Evolutionary conservation across 2,329 filamentous ascomycete genomes (phyloP).

Genomic region (Colletotrichum filicis): DNA sequence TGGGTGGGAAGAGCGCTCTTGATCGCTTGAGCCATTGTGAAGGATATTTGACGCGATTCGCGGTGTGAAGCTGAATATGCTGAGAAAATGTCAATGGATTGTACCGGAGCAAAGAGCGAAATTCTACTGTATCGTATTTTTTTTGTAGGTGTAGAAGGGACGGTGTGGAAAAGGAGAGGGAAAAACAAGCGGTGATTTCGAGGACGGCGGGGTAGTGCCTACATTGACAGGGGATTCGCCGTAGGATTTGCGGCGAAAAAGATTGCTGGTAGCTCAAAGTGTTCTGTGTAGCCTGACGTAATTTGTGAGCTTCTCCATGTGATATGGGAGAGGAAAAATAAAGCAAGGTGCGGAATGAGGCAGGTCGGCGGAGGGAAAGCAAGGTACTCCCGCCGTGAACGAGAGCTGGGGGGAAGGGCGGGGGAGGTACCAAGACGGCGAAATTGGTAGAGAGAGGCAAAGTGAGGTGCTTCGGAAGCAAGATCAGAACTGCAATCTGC

Average conservation of each 20-base stretch:
- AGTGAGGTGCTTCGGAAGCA: slow-evolving; percentile 15
- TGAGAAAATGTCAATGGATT: slow-evolving; percentile 3
- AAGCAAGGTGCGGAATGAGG: not conserved
- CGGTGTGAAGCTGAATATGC: not conserved
- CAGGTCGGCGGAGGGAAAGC: not conserved
- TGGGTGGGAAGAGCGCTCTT: slow-evolving; percentile 86
- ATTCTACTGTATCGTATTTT: not conserved
- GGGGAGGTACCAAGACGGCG: not conserved
- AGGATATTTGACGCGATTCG: slow-evolving; percentile 30
- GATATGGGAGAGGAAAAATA: slow-evolving; percentile 1
- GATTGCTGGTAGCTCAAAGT: slow-evolving; percentile 20
- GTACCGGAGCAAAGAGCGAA: not conserved
- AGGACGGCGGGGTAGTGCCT: slow-evolving; percentile 28
- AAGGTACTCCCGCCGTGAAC: not conserved
- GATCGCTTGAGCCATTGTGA: slow-evolving; percentile 74
- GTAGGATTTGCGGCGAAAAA: slow-evolving; percentile 19
- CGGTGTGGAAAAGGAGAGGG: slow-evolving; percentile 2
- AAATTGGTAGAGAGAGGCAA: slow-evolving; percentile 13
- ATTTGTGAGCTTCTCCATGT: slow-evolving; percentile 33
- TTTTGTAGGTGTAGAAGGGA: slow-evolving; percentile 5
- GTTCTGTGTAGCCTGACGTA: slow-evolving; percentile 35
- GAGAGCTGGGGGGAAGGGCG: slow-evolving; percentile 1
- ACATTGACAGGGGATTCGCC: slow-evolving; percentile 22
- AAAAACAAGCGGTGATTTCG: slow-evolving; percentile 18
- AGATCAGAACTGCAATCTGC: not conserved